Evolutionary conservation across 352 stramenopile genomes (phyloP).

Genomic region (Albugo laibachii): DNA sequence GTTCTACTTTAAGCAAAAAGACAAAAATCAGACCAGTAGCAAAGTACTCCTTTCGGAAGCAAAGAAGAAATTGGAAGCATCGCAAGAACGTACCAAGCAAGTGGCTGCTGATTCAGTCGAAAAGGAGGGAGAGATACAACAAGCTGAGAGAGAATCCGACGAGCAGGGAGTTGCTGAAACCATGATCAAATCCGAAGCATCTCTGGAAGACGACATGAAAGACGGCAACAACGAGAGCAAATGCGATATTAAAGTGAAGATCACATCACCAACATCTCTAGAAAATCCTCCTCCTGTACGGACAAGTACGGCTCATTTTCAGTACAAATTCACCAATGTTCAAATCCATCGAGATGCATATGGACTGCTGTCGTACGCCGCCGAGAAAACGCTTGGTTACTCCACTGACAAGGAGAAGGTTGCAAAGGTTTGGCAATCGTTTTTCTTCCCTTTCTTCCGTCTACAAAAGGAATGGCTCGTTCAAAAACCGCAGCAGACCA

Average conservation of each 20-base stretch:
- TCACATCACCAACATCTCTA: conserved; percentile 10
- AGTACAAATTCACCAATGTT: conserved; percentile 45
- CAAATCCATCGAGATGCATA: conserved; percentile 76
- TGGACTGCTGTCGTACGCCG: conserved; percentile 51
- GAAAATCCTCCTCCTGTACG: conserved; percentile 2
- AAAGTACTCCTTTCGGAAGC: conserved; percentile 84
- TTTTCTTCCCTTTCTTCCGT: conserved; percentile 76
- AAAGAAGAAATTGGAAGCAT: conserved; percentile 59
- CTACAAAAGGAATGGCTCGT: conserved; percentile 68
- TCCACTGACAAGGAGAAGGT: conserved; percentile 71
- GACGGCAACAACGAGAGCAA: neutral
- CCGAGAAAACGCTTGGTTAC: conserved; percentile 54
- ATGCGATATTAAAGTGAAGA: neutral
- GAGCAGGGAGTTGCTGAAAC: neutral
- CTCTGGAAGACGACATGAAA: neutral
- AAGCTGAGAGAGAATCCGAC: neutral
- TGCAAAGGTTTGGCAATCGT: conserved; percentile 58
- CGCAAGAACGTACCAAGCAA: conserved; percentile 13
- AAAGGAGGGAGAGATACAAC: neutral
- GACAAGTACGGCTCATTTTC: conserved; percentile 29
- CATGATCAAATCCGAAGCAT: neutral
- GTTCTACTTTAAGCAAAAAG: conserved; percentile 97
- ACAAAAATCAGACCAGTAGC: conserved; percentile 94
- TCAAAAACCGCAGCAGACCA: conserved; percentile 48
- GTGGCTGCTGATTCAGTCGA: conserved; percentile 1